Evolutionary conservation across 768 basidiomycete species (phyloP).

Genomic region (Russula dissimulans): DNA sequence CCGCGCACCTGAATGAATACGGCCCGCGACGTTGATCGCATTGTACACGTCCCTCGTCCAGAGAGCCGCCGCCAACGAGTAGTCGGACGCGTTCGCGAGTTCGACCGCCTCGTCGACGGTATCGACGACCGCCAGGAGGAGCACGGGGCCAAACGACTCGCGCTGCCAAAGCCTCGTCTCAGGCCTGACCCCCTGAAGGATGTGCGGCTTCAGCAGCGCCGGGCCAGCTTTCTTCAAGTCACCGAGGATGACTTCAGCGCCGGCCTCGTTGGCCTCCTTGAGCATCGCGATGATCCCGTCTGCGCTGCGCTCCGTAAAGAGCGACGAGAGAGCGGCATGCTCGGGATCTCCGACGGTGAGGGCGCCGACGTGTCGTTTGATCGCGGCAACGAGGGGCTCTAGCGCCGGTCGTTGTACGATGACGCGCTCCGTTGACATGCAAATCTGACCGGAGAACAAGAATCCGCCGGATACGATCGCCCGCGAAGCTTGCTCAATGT

Average conservation of each 20-base stretch:
- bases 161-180: constrained; percentile 46
- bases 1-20: constrained; percentile 36
- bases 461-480: constrained; percentile 38
- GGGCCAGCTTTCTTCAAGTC: constrained; percentile 31
- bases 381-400: constrained; percentile 28
- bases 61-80: constrained; percentile 41
- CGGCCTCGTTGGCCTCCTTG: constrained; percentile 34
- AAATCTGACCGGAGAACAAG: constrained; percentile 43
- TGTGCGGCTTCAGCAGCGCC: constrained; percentile 41
- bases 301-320: constrained; percentile 39
- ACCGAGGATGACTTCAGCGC: constrained; percentile 39
- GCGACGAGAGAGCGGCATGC: constrained; percentile 27
- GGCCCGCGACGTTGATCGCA: constrained; percentile 38
- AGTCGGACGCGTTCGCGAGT: constrained; percentile 45
- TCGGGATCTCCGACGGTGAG: constrained; percentile 34
- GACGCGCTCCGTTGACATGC: constrained; percentile 51
- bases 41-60: constrained; percentile 42
- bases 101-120: constrained; percentile 46
- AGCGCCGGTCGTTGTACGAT: constrained; percentile 39
- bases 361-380: constrained; percentile 27
- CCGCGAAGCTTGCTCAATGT: constrained; percentile 44
- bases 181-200: constrained; percentile 38
- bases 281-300: constrained; percentile 36
- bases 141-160: constrained; percentile 55
- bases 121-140: constrained; percentile 39